These are phyloP conservation scores for Alloteropsis semialata DNA, from an alignment of 176 grass and related monocot genomes.

Conservation along the genomic window DNA sequence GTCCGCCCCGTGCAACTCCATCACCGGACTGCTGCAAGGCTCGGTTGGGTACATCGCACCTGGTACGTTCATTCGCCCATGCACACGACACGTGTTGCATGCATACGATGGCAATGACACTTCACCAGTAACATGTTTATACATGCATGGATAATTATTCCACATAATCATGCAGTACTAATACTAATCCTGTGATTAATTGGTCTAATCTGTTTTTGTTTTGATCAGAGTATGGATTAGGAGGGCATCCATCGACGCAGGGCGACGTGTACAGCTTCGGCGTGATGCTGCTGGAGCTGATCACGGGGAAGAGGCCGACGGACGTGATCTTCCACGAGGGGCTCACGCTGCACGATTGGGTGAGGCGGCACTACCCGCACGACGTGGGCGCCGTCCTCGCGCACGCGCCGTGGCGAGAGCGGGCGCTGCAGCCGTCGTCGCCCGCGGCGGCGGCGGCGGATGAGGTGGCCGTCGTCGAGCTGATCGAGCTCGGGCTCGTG, in stretches of 20 bases:
- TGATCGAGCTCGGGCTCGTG: conserved; percentile 81
- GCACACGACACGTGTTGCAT: neutral
- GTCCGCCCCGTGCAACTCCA: conserved; percentile 66
- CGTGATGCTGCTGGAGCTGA: conserved; percentile 69
- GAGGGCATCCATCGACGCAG: conserved; percentile 58
- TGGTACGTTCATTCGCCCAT: conserved; percentile 34
- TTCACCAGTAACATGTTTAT: neutral
- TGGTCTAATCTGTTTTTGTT: neutral
- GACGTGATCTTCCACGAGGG: conserved; percentile 81
- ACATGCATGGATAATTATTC: neutral
- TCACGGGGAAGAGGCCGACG: conserved; percentile 67
- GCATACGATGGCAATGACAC: neutral
- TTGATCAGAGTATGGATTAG: conserved; percentile 73
- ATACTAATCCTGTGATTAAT: neutral
- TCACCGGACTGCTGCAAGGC: conserved; percentile 79
- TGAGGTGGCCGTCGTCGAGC: conserved; percentile 41
- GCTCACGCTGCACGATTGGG: conserved; percentile 82
- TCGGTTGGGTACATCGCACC: conserved; percentile 92
- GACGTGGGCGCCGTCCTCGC: conserved; percentile 48
- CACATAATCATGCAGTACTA: neutral
- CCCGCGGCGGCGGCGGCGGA: neutral
- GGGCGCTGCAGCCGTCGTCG: neutral
- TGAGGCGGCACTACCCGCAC: conserved; percentile 60
- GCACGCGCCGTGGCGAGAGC: conserved; percentile 36
- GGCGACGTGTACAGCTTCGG: conserved; percentile 96